A percentile compares a stretch with the other conserved stretches of the same genome.
phyloP scores from a whole-genome alignment of 345 rosid species.

The Chamaenerion angustifolium region DNA sequence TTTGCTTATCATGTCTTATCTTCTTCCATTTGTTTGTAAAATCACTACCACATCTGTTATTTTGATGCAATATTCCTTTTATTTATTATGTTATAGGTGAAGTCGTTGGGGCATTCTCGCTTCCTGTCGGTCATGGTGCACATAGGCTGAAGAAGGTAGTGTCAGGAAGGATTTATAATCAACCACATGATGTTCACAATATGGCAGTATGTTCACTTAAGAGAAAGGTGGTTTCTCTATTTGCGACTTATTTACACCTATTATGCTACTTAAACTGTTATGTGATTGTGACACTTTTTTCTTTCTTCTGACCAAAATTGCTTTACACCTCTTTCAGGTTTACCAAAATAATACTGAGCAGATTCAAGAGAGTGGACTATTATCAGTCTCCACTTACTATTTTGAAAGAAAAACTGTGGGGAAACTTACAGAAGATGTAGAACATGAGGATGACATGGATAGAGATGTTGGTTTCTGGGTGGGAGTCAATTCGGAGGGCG shows the following conservation, averaged over 20 bases:
- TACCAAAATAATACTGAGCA: constrained; percentile 39
- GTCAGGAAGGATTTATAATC: constrained; percentile 65
- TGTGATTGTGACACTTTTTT: neutral
- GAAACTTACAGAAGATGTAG: constrained; percentile 36
- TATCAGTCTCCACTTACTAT: constrained; percentile 59
- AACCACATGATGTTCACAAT: constrained; percentile 37
- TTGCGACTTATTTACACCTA: neutral
- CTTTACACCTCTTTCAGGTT: constrained; percentile 21
- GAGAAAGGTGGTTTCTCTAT: constrained; percentile 45
- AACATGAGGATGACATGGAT: constrained; percentile 24
- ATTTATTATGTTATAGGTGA: constrained; percentile 50
- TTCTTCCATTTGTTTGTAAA: neutral
- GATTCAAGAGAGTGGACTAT: constrained; percentile 40
- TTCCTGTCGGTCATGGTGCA: constrained; percentile 65
- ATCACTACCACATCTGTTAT: neutral
- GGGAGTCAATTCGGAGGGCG: constrained; percentile 40
- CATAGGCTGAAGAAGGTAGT: constrained; percentile 52
- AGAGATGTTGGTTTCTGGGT: constrained; percentile 89
- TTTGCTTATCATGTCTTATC: too few relatives aligned
- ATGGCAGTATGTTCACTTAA: constrained; percentile 40
- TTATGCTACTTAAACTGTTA: neutral
- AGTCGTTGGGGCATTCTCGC: constrained; percentile 79
- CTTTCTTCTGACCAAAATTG: constrained; percentile 3
- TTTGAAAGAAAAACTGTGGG: constrained; percentile 55
- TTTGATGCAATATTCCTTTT: constrained; percentile 4